These are phyloP conservation scores for Peronospora belbahrii DNA, from an alignment of 352 stramenopile genomes.

Conservation along the genomic window DNA sequence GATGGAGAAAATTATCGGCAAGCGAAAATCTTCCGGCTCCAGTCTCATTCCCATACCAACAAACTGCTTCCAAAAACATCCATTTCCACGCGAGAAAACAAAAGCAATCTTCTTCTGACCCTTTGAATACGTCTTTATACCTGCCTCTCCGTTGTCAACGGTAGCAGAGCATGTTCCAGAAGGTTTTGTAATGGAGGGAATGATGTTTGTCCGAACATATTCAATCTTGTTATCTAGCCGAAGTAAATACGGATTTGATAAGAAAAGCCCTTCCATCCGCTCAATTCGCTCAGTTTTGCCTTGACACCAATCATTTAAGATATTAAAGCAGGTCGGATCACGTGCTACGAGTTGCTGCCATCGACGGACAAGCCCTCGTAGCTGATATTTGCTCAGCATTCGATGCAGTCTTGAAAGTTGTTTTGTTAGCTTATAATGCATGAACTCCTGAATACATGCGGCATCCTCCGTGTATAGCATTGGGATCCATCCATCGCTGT, in stretches of 20 bases:
- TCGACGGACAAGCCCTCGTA: constrained; percentile 35
- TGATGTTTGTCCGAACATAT: constrained; percentile 35
- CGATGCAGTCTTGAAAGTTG: constrained; percentile 47
- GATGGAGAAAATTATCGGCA: constrained; percentile 36
- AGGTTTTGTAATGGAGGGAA: constrained; percentile 24
- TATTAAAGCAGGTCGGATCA: constrained; percentile 42
- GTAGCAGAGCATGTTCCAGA: background rate
- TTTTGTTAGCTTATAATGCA: constrained; percentile 50
- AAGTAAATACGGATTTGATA: constrained; percentile 41
- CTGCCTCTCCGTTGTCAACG: constrained; percentile 3
- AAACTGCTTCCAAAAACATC: constrained; percentile 47
- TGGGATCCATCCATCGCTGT: constrained; percentile 42
- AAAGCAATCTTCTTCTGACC: constrained; percentile 32
- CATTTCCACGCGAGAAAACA: constrained; percentile 20
- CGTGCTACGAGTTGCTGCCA: constrained; percentile 39
- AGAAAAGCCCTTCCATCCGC: constrained; percentile 42
- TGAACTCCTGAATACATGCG: constrained; percentile 35
- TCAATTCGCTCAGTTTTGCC: constrained; percentile 37
- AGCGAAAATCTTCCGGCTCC: constrained; percentile 40
- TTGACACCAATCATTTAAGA: constrained; percentile 69
- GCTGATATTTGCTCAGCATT: constrained; percentile 39
- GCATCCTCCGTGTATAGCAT: constrained; percentile 28
- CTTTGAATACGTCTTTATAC: background rate
- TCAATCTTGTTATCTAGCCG: constrained; percentile 64
- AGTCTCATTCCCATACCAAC: constrained; percentile 28